Evolutionary conservation across 225 moss, liverwort and hornwort genomes (phyloP), one percentile per base, ranked within the genome.

Genomic region (Pleurozium schreberi): DNA sequence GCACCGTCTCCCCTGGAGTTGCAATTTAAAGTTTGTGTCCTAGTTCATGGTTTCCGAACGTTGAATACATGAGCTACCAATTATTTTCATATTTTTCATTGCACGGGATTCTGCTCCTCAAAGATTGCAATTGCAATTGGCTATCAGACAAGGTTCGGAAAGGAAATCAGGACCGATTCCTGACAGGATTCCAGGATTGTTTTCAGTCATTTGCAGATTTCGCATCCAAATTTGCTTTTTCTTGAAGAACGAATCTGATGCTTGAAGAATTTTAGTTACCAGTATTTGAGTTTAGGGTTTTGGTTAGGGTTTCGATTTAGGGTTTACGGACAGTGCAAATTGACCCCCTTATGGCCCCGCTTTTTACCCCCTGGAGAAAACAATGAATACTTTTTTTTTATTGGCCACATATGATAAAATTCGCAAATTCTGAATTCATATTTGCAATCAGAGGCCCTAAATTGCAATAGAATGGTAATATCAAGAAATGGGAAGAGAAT

Each of bases 1-100:
- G 86, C 86, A 28, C 75, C 47, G 28, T n/a, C 57, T 89, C 89
- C 86, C 75, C 81, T 86, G 75, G 89, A 89, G 65, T 86, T 89
- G 89, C 81, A 86, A 18, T 75, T n/a, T n/a, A n/a, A n/a, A n/a
- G n/a, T 65, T 49, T 12, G 12, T 57, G 63, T 57, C 61, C 63
- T 63, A 80, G 71, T 85, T 71, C 71, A 71, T 50, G 64, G 43
- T 71, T 80, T 86, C 73, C 71, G 67, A 81, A 53, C 28, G 34
- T 55, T 61, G 34, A 85, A 63, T 73, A 36, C 80, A 40, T 59
- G 71, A 62, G 52, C 53, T 79, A 31, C 79, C 77, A 68, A 50
- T 59, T 60, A 7, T 25, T 52, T 9, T 18, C 33, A 40, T 18
- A 55, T 55, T 18, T 55, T 71, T 50, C 22, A 22, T 31, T 45